Base-by-base conservation (phyloP, 2,329 filamentous ascomycete species). In the Sporothrix humicola region DNA sequence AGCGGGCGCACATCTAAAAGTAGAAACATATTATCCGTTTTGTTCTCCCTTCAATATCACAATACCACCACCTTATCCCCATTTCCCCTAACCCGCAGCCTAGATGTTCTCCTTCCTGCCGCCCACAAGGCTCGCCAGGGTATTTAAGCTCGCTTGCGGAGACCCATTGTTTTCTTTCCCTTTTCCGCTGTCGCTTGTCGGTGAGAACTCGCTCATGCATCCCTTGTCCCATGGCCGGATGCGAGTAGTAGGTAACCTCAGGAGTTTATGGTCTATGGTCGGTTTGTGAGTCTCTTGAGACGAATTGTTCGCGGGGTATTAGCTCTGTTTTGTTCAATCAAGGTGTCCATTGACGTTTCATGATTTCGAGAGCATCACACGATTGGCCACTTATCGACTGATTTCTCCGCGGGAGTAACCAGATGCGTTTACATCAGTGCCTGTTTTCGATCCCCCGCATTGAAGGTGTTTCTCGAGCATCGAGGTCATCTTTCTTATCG, bases 41-140 rank as follows among this genome's bases (percentile, higher is more conserved):
- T 23, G 12, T 23, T 65, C 37, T 15, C 17, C 37, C 52, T 4
- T 12, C 31, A 7, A 37, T 3, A 7, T 37, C 31, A 26, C 23
- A 26, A 26, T 26, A 26, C 23, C 23, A 26, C 23, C 23, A 37
- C 31, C 31, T 56, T 56, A 3, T 26, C 9, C 52, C 20, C 20
- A 26, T 61, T 42, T 63, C 59, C 31, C 59, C 37, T 63, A 12
- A 63, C 59, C 37, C 59, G 59, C 9, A 46, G 17, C 48, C 13
- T 50, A 50, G 48, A 37, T 5, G 31, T 37, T 37, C 23, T 37
- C 31, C 31, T 37, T 37, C 31, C 31, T 37, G 2, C 20, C 20
- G 52, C 23, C 9, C 10, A 56, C 8, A 20, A 56, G 17, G 56
- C 56, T 56, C 56, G 56, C 56, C 56, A 37, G 26, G 56, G 9